Percentiles rank a stretch among this genome's conserved stretches.
These are phyloP conservation scores for Colletotrichum orchidophilum DNA, from an alignment of 2,329 filamentous ascomycete genomes.

Conservation along the genomic window DNA sequence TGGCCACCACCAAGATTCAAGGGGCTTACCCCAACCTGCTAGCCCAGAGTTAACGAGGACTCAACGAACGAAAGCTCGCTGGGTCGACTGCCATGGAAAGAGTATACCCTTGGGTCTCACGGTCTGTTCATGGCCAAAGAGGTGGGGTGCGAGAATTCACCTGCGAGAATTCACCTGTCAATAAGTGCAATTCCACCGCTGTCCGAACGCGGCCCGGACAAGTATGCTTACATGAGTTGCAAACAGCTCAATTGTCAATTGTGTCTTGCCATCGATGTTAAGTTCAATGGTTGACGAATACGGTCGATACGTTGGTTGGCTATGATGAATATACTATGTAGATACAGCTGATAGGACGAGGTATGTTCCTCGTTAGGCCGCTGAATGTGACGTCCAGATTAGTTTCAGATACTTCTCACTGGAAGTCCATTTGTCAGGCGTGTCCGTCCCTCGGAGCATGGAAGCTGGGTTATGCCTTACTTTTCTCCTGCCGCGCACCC, in stretches of 20 bases:
- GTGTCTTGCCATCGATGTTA: not conserved
- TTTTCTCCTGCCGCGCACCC: not conserved
- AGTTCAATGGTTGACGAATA: not conserved
- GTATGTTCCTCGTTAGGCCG: not conserved
- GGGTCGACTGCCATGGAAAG: not conserved
- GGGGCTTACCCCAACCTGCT: conserved; percentile 1
- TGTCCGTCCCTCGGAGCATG: not conserved
- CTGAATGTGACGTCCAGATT: conserved; percentile 3
- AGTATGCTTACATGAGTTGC: not conserved
- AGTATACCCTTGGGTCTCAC: not conserved
- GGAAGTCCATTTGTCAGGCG: not conserved
- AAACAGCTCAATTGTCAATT: not conserved
- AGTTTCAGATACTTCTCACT: not conserved
- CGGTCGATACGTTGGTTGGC: not conserved
- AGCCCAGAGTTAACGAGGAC: not conserved
- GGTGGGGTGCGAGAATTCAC: not conserved
- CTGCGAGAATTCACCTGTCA: no score
- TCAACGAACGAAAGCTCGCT: not conserved
- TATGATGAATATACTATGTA: not conserved
- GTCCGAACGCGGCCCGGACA: not conserved
- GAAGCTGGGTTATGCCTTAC: conserved; percentile 9
- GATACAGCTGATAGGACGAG: not conserved
- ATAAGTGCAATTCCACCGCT: no score
- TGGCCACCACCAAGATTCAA: not conserved
- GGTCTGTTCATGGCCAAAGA: not conserved